Conservation (phyloP, 345 rosid species). For the Hibiscus tridactylites region DNA sequence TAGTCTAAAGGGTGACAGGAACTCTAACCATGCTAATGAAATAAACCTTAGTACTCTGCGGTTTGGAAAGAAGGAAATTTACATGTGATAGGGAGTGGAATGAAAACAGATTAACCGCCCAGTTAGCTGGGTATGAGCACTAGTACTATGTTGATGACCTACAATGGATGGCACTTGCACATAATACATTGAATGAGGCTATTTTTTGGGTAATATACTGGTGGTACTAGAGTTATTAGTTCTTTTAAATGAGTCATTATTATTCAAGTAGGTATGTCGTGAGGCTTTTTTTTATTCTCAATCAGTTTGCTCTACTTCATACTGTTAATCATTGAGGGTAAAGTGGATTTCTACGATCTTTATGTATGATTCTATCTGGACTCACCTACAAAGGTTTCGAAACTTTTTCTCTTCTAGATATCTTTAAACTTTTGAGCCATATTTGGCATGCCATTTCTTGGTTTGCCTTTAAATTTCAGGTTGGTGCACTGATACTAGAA, state of each 20-base stretch:
- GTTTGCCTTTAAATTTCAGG: constrained; percentile 35
- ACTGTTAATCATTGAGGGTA: not conserved
- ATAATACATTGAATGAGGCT: too few relatives aligned
- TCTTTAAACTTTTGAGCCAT: too few relatives aligned
- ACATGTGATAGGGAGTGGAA: not conserved
- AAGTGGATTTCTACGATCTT: too few relatives aligned
- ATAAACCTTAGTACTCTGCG: not conserved
- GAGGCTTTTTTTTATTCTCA: too few relatives aligned
- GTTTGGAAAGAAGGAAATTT: not conserved
- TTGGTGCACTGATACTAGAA: constrained; percentile 77
- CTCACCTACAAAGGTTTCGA: not conserved
- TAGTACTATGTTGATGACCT: not conserved
- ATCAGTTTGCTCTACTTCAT: not conserved
- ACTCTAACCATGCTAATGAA: not conserved
- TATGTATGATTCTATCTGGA: too few relatives aligned
- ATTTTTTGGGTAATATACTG: too few relatives aligned
- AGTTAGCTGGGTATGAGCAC: not conserved
- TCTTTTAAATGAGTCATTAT: not conserved
- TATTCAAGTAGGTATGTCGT: too few relatives aligned
- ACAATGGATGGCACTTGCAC: too few relatives aligned
- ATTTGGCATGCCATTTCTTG: not conserved
- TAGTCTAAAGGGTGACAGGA: too few relatives aligned
- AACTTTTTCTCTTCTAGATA: too few relatives aligned
- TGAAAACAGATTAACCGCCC: not conserved
- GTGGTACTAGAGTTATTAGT: not conserved